Conservation (phyloP, 2,329 filamentous ascomycete species). For the Sordariomycetes sp. region DNA sequence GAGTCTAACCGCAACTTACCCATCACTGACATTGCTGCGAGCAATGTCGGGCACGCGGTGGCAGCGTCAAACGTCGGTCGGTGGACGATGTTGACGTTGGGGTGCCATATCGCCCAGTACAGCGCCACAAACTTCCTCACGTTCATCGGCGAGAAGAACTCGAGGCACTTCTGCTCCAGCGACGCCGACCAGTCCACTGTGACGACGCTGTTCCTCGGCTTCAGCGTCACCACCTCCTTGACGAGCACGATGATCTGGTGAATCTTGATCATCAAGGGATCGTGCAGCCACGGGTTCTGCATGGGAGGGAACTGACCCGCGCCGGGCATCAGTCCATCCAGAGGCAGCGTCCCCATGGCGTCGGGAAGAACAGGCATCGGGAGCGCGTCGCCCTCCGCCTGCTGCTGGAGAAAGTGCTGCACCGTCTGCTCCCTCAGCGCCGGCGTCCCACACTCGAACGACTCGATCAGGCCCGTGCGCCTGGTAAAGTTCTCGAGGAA, state of each 20-base stretch:
- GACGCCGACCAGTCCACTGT: constrained; percentile 17
- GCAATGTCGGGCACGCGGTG: constrained; percentile 14
- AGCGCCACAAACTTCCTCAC: constrained; percentile 16
- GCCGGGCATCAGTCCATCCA: not conserved
- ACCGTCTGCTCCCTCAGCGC: constrained; percentile 15
- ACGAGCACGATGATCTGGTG: constrained; percentile 19
- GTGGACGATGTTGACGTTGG: constrained; percentile 20
- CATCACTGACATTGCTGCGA: constrained; percentile 20
- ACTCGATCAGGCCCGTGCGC: constrained; percentile 17
- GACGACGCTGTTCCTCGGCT: constrained; percentile 19
- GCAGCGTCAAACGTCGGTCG: constrained; percentile 18
- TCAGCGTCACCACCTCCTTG: constrained; percentile 18
- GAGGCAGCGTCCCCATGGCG: not conserved
- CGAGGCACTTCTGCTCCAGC: constrained; percentile 13
- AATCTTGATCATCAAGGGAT: constrained; percentile 18
- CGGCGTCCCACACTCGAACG: constrained; percentile 21
- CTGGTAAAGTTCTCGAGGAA: constrained; percentile 22
- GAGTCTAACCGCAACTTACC: constrained; percentile 11
- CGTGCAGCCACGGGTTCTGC: constrained; percentile 9
- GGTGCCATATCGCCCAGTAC: constrained; percentile 22
- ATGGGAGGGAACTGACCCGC: constrained; percentile 6
- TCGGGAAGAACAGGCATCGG: not conserved
- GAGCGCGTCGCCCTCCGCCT: not conserved
- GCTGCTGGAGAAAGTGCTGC: constrained; percentile 6
- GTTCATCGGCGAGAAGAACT: constrained; percentile 14